Conservation (phyloP, 2,329 filamentous ascomycete genomes). For the Colletotrichum sp. region DNA sequence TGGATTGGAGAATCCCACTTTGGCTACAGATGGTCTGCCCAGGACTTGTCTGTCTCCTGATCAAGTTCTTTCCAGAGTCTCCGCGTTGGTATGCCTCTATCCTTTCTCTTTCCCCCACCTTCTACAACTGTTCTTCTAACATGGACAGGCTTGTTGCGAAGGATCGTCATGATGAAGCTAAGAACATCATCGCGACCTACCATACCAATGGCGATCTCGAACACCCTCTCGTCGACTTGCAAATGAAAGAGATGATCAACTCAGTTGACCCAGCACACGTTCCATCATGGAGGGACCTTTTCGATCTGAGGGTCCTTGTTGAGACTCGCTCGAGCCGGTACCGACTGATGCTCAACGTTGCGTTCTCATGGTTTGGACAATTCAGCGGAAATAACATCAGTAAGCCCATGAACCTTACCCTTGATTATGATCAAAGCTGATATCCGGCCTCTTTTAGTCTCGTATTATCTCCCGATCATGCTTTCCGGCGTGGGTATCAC, state of each 20-base stretch:
- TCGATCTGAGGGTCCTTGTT: conserved; percentile 39
- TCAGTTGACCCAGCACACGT: neutral
- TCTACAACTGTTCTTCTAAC: neutral
- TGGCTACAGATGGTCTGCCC: conserved; percentile 39
- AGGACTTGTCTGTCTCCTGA: conserved; percentile 30
- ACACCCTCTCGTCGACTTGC: conserved; percentile 21
- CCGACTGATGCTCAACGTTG: conserved; percentile 42
- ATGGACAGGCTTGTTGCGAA: conserved; percentile 53
- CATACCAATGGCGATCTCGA: conserved; percentile 50
- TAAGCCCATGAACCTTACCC: neutral
- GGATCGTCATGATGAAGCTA: conserved; percentile 55
- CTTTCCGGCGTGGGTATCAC: conserved; percentile 44
- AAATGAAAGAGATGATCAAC: conserved; percentile 25
- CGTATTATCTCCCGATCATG: conserved; percentile 45
- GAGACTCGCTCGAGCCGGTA: conserved; percentile 39
- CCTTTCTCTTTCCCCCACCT: no score
- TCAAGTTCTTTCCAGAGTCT: conserved; percentile 40
- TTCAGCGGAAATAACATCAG: conserved; percentile 34
- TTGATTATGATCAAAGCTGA: conserved; percentile 7
- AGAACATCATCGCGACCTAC: conserved; percentile 50
- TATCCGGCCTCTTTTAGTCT: conserved; percentile 14
- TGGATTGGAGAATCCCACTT: conserved; percentile 37
- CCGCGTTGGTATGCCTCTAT: no score
- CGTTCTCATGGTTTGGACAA: conserved; percentile 46
- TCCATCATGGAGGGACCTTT: conserved; percentile 37